Percentiles rank a stretch among this genome's conserved stretches.
phyloP scores from a whole-genome alignment of 306 rosid species.

The Acacia crassicarpa region DNA sequence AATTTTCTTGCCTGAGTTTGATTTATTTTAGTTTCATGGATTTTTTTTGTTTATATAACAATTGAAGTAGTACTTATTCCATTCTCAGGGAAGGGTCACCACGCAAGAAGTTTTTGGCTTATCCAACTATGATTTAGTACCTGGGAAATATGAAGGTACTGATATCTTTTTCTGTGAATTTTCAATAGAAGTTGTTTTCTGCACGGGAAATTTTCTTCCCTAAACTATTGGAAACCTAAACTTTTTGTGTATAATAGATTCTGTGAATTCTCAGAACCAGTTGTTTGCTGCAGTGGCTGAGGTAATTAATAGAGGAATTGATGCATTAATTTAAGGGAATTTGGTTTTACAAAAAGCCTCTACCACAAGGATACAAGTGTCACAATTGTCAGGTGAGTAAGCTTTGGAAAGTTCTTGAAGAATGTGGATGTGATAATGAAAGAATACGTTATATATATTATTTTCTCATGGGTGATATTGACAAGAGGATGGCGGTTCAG shows the following conservation, averaged over 20 bases:
- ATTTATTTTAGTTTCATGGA: not conserved
- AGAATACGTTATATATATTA: no score
- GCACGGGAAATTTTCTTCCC: not conserved
- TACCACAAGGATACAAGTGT: no score
- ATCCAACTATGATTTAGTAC: constrained; percentile 88
- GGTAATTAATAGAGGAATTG: no score
- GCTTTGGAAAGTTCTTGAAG: no score
- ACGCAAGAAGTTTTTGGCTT: constrained; percentile 81
- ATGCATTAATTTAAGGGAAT: no score
- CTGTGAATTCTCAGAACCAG: no score
- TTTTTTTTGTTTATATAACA: not conserved
- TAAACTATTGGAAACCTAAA: not conserved
- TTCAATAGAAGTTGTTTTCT: not conserved
- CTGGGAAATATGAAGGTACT: constrained; percentile 84
- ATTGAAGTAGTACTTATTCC: not conserved
- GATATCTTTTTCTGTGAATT: constrained; percentile 26
- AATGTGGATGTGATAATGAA: no score
- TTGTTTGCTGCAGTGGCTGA: no score
- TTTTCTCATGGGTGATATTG: no score
- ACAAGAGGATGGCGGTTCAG: no score
- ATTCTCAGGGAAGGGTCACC: constrained; percentile 69
- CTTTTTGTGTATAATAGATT: not conserved
- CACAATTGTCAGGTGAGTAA: no score
- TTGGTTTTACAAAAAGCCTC: no score
- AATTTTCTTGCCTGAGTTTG: not conserved